Conservation (phyloP, 106 monocot species). For the Dendrobium chrysotoxum region DNA sequence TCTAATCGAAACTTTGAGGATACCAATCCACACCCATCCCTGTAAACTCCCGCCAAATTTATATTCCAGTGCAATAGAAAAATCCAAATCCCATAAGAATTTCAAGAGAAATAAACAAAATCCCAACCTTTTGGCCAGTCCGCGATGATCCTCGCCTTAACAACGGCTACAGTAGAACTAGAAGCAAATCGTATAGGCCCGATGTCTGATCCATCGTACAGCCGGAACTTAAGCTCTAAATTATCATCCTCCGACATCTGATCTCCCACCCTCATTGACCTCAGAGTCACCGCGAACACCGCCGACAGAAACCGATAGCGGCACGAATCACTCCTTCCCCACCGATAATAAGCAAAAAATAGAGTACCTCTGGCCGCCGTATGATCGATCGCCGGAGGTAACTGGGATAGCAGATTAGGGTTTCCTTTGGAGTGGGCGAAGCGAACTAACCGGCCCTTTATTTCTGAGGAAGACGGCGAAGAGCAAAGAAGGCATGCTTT, state of each 20-base stretch:
- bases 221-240: slow-evolving; percentile 38
- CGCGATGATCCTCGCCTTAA: slow-evolving; percentile 27
- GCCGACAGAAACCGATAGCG: background rate
- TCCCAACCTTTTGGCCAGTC: slow-evolving; percentile 31
- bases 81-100: background rate
- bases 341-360: background rate
- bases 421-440: background rate
- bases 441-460: background rate
- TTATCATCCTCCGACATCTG: slow-evolving; percentile 31
- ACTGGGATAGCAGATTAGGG: background rate
- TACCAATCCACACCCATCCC: background rate
- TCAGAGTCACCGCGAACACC: background rate
- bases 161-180: slow-evolving; percentile 25
- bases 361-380: background rate
- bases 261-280: background rate
- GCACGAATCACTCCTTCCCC: background rate
- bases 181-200: slow-evolving; percentile 30
- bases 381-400: background rate
- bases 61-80: background rate
- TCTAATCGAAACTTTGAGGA: background rate
- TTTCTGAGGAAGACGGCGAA: background rate
- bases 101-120: background rate
- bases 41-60: background rate
- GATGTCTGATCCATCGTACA: slow-evolving; percentile 41
- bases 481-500: background rate